A percentile compares a stretch with the other conserved stretches of the same genome.
Conservation (phyloP, 1,284 basidiomycete genomes). For the Sphaerobolus stellatus region DNA sequence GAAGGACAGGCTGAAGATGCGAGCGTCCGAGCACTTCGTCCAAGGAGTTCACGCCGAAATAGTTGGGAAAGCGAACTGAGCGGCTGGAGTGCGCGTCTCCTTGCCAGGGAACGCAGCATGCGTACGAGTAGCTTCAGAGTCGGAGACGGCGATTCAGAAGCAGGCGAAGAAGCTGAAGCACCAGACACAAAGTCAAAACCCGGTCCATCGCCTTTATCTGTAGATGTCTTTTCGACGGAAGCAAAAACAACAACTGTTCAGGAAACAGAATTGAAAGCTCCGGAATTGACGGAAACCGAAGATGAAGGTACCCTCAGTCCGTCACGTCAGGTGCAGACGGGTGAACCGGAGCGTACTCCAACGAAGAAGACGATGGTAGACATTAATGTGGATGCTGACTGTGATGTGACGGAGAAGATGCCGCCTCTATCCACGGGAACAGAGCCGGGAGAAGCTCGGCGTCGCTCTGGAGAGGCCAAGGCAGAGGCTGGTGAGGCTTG, state of each 20-base stretch:
- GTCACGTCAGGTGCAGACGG: too few species aligned
- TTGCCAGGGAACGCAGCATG: slow-evolving; percentile 25
- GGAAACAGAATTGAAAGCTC: too few species aligned
- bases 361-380: slow-evolving; percentile 6
- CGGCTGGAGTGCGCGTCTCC: slow-evolving; percentile 77
- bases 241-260: too few species aligned
- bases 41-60: slow-evolving; percentile 73
- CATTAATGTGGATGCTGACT: not conserved
- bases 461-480: not conserved
- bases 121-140: slow-evolving; percentile 9
- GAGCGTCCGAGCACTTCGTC: slow-evolving; percentile 75
- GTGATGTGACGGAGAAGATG: slow-evolving; percentile 3
- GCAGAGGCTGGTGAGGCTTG: not conserved
- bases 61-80: slow-evolving; percentile 85
- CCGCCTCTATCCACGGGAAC: not conserved
- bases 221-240: not conserved
- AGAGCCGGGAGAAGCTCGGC: not conserved
- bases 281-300: too few species aligned
- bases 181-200: slow-evolving; percentile 2
- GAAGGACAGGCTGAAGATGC: slow-evolving; percentile 68
- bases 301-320: too few species aligned
- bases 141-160: too few species aligned
- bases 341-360: slow-evolving; percentile 6
- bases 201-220: slow-evolving; percentile 7
- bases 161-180: slow-evolving; percentile 8